Conservation (phyloP, 345 rosid genomes). For the Salix exigua region DNA sequence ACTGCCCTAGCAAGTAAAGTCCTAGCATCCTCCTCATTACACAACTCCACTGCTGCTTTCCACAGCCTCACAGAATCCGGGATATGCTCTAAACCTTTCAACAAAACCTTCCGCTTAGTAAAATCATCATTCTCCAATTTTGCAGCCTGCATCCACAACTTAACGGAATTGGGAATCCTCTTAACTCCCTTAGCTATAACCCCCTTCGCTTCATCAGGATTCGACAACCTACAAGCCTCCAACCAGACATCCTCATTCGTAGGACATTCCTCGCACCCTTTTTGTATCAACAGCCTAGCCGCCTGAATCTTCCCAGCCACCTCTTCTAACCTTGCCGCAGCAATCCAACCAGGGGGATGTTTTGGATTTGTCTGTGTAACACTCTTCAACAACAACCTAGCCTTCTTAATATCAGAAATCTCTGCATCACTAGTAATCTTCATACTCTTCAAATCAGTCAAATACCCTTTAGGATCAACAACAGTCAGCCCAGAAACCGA, state of each 20-base stretch:
- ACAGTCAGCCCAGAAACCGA: slow-evolving; percentile 83
- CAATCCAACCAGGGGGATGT: slow-evolving; percentile 96
- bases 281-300: slow-evolving; percentile 75
- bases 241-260: slow-evolving; percentile 89
- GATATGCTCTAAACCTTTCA: slow-evolving; percentile 77
- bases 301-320: slow-evolving; percentile 87
- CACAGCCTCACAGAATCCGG: slow-evolving; percentile 89
- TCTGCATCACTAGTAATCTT: slow-evolving; percentile 94
- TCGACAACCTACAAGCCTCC: slow-evolving; percentile 83
- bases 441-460: slow-evolving; percentile 91
- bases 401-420: slow-evolving; percentile 88
- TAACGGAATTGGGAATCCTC: slow-evolving; percentile 83
- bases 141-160: slow-evolving; percentile 84
- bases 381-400: slow-evolving; percentile 83
- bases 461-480: slow-evolving; percentile 88
- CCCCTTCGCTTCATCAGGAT: slow-evolving; percentile 85
- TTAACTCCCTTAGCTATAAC: slow-evolving; percentile 85
- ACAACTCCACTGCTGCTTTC: slow-evolving; percentile 84
- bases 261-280: slow-evolving; percentile 91
- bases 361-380: slow-evolving; percentile 79
- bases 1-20: slow-evolving; percentile 82
- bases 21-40: slow-evolving; percentile 74
- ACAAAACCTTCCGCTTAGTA: slow-evolving; percentile 75
- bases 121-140: slow-evolving; percentile 71
- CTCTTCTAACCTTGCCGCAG: slow-evolving; percentile 93